Evolutionary conservation across 345 rosid genomes (phyloP), one percentile per base, ranked within the genome.

Genomic region (Iberis pinnata): DNA sequence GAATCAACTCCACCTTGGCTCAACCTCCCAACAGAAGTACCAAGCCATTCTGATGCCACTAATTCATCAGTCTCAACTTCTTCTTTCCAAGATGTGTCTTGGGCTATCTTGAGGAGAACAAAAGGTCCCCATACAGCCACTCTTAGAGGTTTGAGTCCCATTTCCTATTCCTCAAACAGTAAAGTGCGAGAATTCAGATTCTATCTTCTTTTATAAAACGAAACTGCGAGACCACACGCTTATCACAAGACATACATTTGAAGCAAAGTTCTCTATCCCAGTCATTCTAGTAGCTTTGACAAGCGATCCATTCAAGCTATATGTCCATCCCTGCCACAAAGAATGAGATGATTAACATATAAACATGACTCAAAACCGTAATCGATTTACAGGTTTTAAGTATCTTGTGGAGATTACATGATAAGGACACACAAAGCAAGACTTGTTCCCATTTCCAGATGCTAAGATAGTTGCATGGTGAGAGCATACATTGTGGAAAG

Each of bases 401-500:
- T 13, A 6, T 1, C 0, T 18, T 11, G 43, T 11, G 16, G 15
- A 14, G 70, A 75, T 75, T 52, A 87, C 98, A 74, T 87, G 98
- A 65, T 87, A 86, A 64, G 95, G 98, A 78, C 96, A 90, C 0
- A 83, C 80, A 57, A 86, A 84, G 68, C 98, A 84, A 36, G 95
- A 75, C 51, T 68, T 86, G 26, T 65, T 72, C 44, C 98, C 96
- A 52, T 64, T 64, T 56, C 95, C 98, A 24, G 76, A 70, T 0
- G 86, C 89, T 64, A 89, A 81, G 67, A 89, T 73, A 44, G 94
- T 80, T 16, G 94, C 96, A 67, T 84, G 97, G 57, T 89, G 98
- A 45, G 96, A 80, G 54, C 98, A 86, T 13, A 86, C 98, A 64
- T 89, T 89, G 61, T 89, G 95, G 66, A 84, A 86, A 51, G 87